Base-by-base conservation (phyloP, 345 rosid genomes). In the Turritis glabra region DNA sequence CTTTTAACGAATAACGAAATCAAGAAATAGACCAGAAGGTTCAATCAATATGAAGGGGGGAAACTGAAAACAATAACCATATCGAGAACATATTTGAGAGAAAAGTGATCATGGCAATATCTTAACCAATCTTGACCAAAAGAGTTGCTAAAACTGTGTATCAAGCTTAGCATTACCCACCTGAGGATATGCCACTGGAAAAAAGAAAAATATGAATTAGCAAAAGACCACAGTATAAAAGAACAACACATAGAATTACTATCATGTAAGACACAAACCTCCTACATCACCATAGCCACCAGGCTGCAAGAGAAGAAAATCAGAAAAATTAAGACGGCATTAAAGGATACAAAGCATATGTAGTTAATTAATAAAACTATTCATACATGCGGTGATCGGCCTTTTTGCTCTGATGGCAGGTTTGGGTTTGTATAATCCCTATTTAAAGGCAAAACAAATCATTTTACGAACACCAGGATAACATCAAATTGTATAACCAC, bases 341-440 rank as follows among this genome's bases (percentile, higher is more conserved):
- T 67, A 56, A 59, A 19, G 67, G 35, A 62, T 22, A 71, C 22
- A 72, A 71, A 50, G 35, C 56, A 58, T 10, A 52, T 6, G 46
- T 64, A 59, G 29, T 29, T 13, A 33, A 17, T 18, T 5, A 46
- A 22, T 41, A 37, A 63, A 60, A 18, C n/a, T 23, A 26, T 63
- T 47, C 83, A 68, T 86, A 92, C 99, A 76, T 92, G 98, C 50
- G 99, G 85, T 37, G 96, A 71, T 78, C 91, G 84, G 77, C 97
- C 96, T 78, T 88, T 92, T 81, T 90, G 99, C 74, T 95, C 98
- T 14, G 96, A 71, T 64, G 99, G 98, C 72, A 92, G 86, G 81
- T 85, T 87, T 71, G 98, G 98, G 80, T 95, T 95, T 14, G 98
- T 92, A 69, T 89, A 95, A 81, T 95, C 98, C 87, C 99, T 95